Percentiles rank a stretch among this genome's conserved stretches.
phyloP scores from a whole-genome alignment of 805 yeast genomes.

The Lipomyces chichibuensis region DNA sequence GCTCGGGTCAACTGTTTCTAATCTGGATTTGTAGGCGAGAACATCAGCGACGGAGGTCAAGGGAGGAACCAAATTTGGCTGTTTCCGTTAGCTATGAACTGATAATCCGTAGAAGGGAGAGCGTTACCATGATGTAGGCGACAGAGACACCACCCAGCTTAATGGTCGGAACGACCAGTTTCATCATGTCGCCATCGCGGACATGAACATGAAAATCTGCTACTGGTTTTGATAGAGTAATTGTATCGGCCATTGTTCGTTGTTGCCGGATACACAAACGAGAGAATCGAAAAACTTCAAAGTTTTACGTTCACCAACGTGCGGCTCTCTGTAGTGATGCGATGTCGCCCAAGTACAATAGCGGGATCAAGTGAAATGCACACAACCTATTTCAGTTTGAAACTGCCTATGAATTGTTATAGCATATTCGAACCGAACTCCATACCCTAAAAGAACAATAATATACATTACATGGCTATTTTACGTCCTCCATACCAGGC shows the following conservation, averaged over 20 bases:
- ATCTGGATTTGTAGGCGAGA: slow-evolving; percentile 62
- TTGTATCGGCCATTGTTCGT: slow-evolving; percentile 8
- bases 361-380: no score
- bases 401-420: not conserved
- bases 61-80: slow-evolving; percentile 92
- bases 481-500: slow-evolving; percentile 1
- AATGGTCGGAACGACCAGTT: slow-evolving; percentile 85
- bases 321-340: not conserved
- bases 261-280: not conserved
- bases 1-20: slow-evolving; percentile 70
- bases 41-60: slow-evolving; percentile 75
- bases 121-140: slow-evolving; percentile 75
- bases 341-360: not conserved
- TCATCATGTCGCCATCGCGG: slow-evolving; percentile 93
- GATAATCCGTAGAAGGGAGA: not conserved
- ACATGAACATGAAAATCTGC: slow-evolving; percentile 97
- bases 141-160: slow-evolving; percentile 87
- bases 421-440: not conserved
- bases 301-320: not conserved
- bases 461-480: not conserved
- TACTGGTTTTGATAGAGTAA: slow-evolving; percentile 45
- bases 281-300: not conserved
- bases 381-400: no score
- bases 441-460: not conserved
- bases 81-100: not conserved